Base-by-base conservation (phyloP, 169 alveolate genomes). In the Toxoplasma gondii region DNA sequence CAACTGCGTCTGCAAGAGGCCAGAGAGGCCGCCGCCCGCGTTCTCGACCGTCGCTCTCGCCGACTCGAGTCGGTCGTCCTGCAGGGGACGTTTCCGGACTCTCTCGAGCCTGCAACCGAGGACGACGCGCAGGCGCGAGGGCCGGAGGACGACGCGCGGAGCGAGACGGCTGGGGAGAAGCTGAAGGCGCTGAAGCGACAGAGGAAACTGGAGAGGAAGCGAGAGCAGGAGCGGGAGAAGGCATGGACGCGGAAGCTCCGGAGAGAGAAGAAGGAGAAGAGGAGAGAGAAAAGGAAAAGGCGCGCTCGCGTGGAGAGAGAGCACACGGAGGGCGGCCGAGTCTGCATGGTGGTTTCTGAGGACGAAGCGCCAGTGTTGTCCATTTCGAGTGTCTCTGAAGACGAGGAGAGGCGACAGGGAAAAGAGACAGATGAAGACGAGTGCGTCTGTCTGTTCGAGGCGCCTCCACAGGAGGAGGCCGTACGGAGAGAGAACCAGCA, bases 251-350 rank as follows among this genome's bases (percentile, higher is more conserved):
- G 45, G 44, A 4, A n/a, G 86, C 22, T 1, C 9, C 12, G 19
- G 86, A 78, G 29, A 78, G 44, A 78, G 86, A 38, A 78, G 86
- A 31, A 78, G 45, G 44, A 78, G 10, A 78, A 78, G 86, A 27
- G 22, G 10, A 78, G 24, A 27, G 44, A 31, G 86, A 78, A 78
- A 27, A 27, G 44, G n/a, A 78, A 70, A 27, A 64, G 27, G 27
- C n/a, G n/a, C n/a, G 67, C 67, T 9, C 67, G 67, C 67, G 74
- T 4, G 74, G 22, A 64, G 74, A 4, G 34, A 64, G 74, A 64
- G 74, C n/a, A 64, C 4, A 64, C 9, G 24, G 29, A 27, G 34
- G 74, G 74, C 9, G 74, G 4, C 5, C 34, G n/a, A 31, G 74
- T 64, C 5, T 64, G 74, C n/a, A 7, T 64, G 74, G 74, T 64